Base-by-base conservation (phyloP, 2,329 filamentous ascomycete genomes). In the Pseudogymnoascus destructans region DNA sequence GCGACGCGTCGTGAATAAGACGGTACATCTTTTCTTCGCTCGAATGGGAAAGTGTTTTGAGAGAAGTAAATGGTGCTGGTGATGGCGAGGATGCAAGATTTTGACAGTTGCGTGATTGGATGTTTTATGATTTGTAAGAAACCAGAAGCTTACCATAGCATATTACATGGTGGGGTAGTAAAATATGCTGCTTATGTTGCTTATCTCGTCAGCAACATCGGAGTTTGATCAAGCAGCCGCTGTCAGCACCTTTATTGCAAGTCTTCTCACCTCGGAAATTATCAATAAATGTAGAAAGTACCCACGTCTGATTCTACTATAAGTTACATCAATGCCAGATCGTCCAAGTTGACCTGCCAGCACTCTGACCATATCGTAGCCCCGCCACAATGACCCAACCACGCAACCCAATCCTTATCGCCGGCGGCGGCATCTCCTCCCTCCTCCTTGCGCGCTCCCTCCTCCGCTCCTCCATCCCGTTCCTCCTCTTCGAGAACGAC, bases 401-500 rank as follows among this genome's bases (percentile, higher is more conserved):
- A 30, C 61, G 55, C 46, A 76, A 72, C 61, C 72, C 72, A 11
- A 70, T 74, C 36, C 67, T 74, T 55, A 74, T 74, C 25, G 68
- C 70, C 4, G 72, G 72, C 23, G 71, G 69, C 0, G 72, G 72
- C 13, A 65, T 73, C n/a, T 67, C 68, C 21, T 71, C 69, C 1
- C 66, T 73, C 4, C 62, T 73, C 1, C 66, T 74, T 4, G 72
- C 67, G 3, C 71, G 70, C 57, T 68, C 68, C 6, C 67, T 74
- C 13, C 66, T 63, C 10, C 64, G 67, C 2, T 64, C 65, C 27
- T 62, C 61, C 0, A 73, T 74, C 19, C 72, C 72, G 2, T 74
- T 73, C 63, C 59, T 65, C 5, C 63, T 74, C 25, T 74, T 70
- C 61, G 72, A 74, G 64, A 70, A 74, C 13, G 75, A 78, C 61